These are phyloP conservation scores for Magnolia kwangsiensis DNA, from an alignment of 164 flowering plant species.

Conservation along the genomic window DNA sequence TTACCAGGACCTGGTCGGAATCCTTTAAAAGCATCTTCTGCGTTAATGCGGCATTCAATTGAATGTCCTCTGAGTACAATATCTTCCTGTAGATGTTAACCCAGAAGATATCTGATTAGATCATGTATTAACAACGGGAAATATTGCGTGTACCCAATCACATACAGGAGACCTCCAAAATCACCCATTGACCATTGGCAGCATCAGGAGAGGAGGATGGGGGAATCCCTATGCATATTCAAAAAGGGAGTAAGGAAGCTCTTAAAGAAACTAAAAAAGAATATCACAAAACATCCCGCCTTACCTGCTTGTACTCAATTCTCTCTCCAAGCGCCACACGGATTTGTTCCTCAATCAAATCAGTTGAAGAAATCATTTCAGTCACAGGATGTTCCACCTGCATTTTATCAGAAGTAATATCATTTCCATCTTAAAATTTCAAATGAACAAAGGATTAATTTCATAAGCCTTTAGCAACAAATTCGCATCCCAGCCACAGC, in stretches of 20 bases:
- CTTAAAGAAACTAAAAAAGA: not conserved
- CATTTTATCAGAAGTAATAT: conserved; percentile 7
- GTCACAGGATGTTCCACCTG: conserved; percentile 99
- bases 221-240: not conserved
- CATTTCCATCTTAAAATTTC: not conserved
- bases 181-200: too few relatives aligned
- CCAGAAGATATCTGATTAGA: not conserved
- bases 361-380: conserved; percentile 94
- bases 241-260: not conserved
- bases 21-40: conserved; percentile 94
- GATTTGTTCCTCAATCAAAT: conserved; percentile 97
- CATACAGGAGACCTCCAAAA: not conserved
- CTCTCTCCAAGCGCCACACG: conserved; percentile 91
- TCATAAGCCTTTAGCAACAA: not conserved
- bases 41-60: conserved; percentile 98
- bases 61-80: conserved; percentile 97
- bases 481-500: not conserved
- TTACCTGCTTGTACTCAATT: conserved; percentile 83
- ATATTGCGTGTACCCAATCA: not conserved
- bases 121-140: not conserved
- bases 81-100: conserved; percentile 64
- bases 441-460: not conserved
- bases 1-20: conserved; percentile 98
- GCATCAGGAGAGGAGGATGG: too few relatives aligned
- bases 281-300: not conserved